These are phyloP conservation scores for Lindgomyces ingoldianus DNA, from an alignment of 495 filamentous ascomycete genomes.

Conservation along the genomic window DNA sequence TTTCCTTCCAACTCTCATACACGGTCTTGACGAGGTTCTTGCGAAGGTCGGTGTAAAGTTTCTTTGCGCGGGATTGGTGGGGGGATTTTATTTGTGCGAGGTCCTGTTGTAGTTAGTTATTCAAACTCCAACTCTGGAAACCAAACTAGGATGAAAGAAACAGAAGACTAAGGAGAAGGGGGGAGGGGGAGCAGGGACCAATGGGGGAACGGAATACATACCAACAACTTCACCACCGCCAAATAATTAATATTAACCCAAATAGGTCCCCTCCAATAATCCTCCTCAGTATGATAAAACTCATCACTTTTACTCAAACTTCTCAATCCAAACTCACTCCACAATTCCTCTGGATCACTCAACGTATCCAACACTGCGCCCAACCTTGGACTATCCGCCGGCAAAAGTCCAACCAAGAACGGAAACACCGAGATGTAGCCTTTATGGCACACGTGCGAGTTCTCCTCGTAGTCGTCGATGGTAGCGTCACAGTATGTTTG, in stretches of 20 bases:
- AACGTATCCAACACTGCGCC: conserved; percentile 75
- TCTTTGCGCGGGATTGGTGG: conserved; percentile 66
- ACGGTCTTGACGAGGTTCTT: conserved; percentile 87
- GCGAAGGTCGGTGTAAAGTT: conserved; percentile 74
- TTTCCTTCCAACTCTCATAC: conserved; percentile 81
- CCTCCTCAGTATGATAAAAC: conserved; percentile 86
- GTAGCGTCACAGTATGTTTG: conserved; percentile 93
- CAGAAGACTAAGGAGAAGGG: background rate
- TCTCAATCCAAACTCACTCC: conserved; percentile 80
- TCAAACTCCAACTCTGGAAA: background rate
- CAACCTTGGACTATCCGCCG: conserved; percentile 69
- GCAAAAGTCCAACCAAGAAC: conserved; percentile 79
- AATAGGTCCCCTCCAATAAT: conserved; percentile 94
- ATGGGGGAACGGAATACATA: conserved; percentile 51
- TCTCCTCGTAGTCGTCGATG: conserved; percentile 93
- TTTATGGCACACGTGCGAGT: conserved; percentile 87
- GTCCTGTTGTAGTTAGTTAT: conserved; percentile 49
- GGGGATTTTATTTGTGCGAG: conserved; percentile 62
- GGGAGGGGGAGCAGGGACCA: conserved; percentile 13
- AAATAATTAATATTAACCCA: conserved; percentile 99
- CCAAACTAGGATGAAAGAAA: background rate
- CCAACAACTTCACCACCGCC: conserved; percentile 76
- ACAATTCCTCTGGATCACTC: conserved; percentile 78
- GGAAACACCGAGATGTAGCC: conserved; percentile 95
- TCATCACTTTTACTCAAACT: conserved; percentile 83